Percentiles rank a stretch among this genome's conserved stretches.
Conservation (phyloP, 2,329 filamentous ascomycete genomes). For the Diplodia sapinea region DNA sequence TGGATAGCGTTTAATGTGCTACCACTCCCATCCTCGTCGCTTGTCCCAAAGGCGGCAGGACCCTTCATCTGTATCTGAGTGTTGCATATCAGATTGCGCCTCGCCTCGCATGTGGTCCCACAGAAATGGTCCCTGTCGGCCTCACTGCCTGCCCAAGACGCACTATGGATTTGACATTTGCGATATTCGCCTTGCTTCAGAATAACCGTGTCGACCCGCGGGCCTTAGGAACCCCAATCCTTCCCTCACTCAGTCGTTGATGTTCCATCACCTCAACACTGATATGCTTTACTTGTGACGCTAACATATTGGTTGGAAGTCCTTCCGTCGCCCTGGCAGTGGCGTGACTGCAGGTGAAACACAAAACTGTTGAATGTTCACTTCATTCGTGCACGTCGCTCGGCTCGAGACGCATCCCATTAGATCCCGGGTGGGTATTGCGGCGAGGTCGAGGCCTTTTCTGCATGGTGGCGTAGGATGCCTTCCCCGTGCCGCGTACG, state of each 20-base stretch:
- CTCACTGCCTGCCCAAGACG: conserved; percentile 1
- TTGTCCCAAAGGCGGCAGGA: conserved; percentile 2
- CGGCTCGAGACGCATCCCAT: conserved; percentile 12
- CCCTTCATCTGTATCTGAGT: conserved; percentile 21
- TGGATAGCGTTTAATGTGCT: conserved; percentile 22
- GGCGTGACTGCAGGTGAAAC: conserved; percentile 4
- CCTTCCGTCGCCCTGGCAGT: neutral
- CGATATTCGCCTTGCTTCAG: conserved; percentile 10
- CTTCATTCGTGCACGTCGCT: conserved; percentile 13
- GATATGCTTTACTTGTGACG: conserved; percentile 17
- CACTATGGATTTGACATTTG: neutral
- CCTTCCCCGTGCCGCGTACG: neutral
- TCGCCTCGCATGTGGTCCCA: conserved; percentile 5
- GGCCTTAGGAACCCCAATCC: neutral
- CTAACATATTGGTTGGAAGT: neutral
- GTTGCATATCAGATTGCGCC: conserved; percentile 5
- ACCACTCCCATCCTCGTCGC: conserved; percentile 16
- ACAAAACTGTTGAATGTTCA: conserved; percentile 26
- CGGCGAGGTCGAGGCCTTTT: conserved; percentile 1
- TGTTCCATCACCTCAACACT: neutral
- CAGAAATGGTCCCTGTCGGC: conserved; percentile 17
- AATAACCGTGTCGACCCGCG: neutral
- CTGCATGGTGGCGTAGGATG: neutral
- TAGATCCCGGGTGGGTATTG: neutral
- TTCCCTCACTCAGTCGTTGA: neutral